A percentile compares a stretch with the other conserved stretches of the same genome.
phyloP scores from a whole-genome alignment of 441 rosid genomes.

The Geranium incanum region DNA sequence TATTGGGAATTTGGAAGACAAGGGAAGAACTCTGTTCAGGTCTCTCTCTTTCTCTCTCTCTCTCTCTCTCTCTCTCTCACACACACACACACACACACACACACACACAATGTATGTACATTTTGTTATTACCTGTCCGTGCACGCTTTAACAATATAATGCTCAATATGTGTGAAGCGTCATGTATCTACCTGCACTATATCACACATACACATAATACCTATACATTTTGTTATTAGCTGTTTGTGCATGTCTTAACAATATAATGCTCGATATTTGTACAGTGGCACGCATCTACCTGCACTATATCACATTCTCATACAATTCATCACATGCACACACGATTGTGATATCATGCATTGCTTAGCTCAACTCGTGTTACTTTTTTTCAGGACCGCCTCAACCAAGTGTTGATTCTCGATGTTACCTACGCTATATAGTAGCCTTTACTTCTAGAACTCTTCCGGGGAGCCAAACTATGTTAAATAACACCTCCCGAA shows the following conservation, averaged over 20 bases:
- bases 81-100: neutral
- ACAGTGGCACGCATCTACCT: too few relatives aligned
- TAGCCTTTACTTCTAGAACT: constrained; percentile 12
- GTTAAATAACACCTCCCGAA: neutral
- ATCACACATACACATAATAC: neutral
- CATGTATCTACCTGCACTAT: neutral
- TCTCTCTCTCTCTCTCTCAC: constrained; percentile 23
- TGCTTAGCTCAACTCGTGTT: neutral
- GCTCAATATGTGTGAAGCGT: neutral
- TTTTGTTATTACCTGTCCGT: neutral
- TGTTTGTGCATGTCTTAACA: too few relatives aligned
- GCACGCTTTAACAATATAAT: neutral
- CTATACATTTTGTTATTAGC: too few relatives aligned
- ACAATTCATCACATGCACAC: neutral
- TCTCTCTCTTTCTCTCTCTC: constrained; percentile 18
- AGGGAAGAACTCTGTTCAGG: constrained; percentile 36
- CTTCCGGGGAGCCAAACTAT: constrained; percentile 13
- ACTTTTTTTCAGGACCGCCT: constrained; percentile 26
- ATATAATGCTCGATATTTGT: too few relatives aligned
- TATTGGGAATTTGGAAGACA: constrained; percentile 25
- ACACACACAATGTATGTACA: neutral
- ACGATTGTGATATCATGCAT: neutral
- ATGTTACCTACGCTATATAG: neutral
- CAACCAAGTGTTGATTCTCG: constrained; percentile 30
- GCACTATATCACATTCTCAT: neutral